Conservation (phyloP, 192 early-diverging fungal genomes). For the Backusella australiensis region DNA sequence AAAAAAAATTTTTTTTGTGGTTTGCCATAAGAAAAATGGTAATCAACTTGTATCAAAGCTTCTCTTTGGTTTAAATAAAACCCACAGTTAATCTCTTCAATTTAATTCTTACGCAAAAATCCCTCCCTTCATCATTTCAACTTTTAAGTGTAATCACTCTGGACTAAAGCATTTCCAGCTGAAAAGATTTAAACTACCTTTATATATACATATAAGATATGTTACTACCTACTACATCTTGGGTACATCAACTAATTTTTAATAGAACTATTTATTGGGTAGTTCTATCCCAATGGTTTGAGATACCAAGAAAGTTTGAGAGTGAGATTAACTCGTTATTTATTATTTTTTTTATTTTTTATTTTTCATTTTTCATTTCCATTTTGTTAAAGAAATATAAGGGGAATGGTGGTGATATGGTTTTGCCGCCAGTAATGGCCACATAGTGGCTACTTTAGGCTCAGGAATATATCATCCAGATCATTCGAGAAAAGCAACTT, state of each 20-base stretch:
- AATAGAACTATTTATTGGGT: background rate
- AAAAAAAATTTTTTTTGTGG: background rate
- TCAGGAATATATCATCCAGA: conserved; percentile 27
- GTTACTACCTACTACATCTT: background rate
- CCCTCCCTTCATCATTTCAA: too few relatives aligned
- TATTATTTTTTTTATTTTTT: too few relatives aligned
- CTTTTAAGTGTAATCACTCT: too few relatives aligned
- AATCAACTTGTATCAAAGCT: too few relatives aligned
- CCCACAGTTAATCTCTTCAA: too few relatives aligned
- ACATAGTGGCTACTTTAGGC: conserved; percentile 27
- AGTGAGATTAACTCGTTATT: too few relatives aligned
- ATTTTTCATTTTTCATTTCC: conserved; percentile 2
- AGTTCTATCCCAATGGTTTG: background rate
- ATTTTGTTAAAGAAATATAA: conserved; percentile 1
- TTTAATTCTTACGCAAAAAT: too few relatives aligned
- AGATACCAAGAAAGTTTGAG: too few relatives aligned
- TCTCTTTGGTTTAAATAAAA: too few relatives aligned
- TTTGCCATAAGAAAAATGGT: background rate
- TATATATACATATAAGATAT: too few relatives aligned
- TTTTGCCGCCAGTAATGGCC: conserved; percentile 22
- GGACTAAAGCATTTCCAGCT: too few relatives aligned
- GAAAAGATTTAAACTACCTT: too few relatives aligned
- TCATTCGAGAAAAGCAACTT: background rate
- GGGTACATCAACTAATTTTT: background rate
- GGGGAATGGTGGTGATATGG: conserved; percentile 21